Evolutionary conservation across 2,329 filamentous ascomycete species (phyloP).

Genomic region (Epichloe hybrida): DNA sequence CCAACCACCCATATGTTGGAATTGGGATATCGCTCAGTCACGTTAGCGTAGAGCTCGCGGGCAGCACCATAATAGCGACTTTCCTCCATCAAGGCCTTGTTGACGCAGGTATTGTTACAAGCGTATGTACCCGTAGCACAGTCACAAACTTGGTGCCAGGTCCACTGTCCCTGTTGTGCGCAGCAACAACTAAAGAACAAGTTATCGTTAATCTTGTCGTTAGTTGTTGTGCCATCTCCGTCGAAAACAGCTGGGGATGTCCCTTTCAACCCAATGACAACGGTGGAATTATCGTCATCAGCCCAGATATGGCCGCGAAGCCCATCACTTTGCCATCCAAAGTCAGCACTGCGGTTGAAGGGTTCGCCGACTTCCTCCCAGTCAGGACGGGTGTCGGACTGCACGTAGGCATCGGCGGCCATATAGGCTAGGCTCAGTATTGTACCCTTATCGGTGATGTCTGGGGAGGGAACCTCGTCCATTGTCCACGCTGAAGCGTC

Average conservation of each 20-base stretch:
- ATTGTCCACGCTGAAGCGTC: slow-evolving; percentile 68
- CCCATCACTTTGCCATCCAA: slow-evolving; percentile 85
- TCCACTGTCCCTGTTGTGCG: slow-evolving; percentile 78
- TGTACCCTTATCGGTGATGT: slow-evolving; percentile 74
- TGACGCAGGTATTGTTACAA: slow-evolving; percentile 86
- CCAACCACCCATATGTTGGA: slow-evolving; percentile 81
- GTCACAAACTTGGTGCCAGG: slow-evolving; percentile 87
- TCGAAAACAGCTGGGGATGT: slow-evolving; percentile 86
- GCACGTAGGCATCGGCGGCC: slow-evolving; percentile 79
- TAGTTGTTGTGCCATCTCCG: slow-evolving; percentile 91
- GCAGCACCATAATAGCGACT: slow-evolving; percentile 86
- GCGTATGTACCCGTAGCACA: slow-evolving; percentile 78
- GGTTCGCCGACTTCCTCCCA: slow-evolving; percentile 70
- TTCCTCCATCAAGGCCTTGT: slow-evolving; percentile 60
- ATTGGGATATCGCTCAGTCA: slow-evolving; percentile 74
- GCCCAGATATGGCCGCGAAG: slow-evolving; percentile 86
- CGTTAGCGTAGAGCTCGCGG: slow-evolving; percentile 81
- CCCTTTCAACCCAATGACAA: slow-evolving; percentile 87
- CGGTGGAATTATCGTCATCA: slow-evolving; percentile 70
- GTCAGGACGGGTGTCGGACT: slow-evolving; percentile 54
- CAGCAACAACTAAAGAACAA: slow-evolving; percentile 97
- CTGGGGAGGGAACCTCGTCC: slow-evolving; percentile 65
- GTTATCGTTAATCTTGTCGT: slow-evolving; percentile 97
- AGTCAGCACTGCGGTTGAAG: slow-evolving; percentile 78
- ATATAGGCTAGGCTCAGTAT: slow-evolving; percentile 76